Evolutionary conservation across 129 eudicot species (phyloP).

Genomic region (Tanacetum coccineum): DNA sequence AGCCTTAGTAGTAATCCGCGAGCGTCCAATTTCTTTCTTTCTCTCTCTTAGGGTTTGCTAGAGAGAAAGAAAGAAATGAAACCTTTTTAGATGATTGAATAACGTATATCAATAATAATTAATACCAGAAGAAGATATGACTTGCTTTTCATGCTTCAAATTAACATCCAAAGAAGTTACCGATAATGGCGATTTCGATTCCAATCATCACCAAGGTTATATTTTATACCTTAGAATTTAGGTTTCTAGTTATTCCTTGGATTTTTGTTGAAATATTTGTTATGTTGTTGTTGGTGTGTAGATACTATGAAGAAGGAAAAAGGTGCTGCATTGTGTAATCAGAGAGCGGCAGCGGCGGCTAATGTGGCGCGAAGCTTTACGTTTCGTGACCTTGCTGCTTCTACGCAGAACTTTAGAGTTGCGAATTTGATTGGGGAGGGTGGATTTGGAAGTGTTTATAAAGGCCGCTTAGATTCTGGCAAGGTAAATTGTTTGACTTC

Average conservation of each 20-base stretch:
- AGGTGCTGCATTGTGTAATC: constrained; percentile 30
- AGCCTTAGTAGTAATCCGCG: too few species aligned
- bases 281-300: constrained; percentile 26
- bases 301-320: constrained; percentile 37
- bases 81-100: too few species aligned
- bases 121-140: too few species aligned
- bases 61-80: too few species aligned
- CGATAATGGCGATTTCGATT: constrained; percentile 16
- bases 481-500: too few species aligned
- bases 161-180: constrained; percentile 20
- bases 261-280: background rate
- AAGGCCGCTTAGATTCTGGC: constrained; percentile 73
- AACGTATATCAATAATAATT: too few species aligned
- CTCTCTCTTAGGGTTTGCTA: too few species aligned
- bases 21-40: too few species aligned
- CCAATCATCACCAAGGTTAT: constrained; percentile 15
- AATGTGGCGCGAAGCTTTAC: constrained; percentile 71
- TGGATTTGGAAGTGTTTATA: constrained; percentile 89
- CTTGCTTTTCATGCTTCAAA: constrained; percentile 33
- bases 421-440: constrained; percentile 88
- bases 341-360: constrained; percentile 22
- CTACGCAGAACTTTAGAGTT: constrained; percentile 73
- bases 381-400: constrained; percentile 74
- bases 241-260: background rate
- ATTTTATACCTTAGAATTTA: background rate